A percentile compares a stretch with the other conserved stretches of the same genome.
These are phyloP conservation scores for Cordyceps fumosorosea DNA, from an alignment of 2,329 filamentous ascomycete genomes.

Conservation along the genomic window DNA sequence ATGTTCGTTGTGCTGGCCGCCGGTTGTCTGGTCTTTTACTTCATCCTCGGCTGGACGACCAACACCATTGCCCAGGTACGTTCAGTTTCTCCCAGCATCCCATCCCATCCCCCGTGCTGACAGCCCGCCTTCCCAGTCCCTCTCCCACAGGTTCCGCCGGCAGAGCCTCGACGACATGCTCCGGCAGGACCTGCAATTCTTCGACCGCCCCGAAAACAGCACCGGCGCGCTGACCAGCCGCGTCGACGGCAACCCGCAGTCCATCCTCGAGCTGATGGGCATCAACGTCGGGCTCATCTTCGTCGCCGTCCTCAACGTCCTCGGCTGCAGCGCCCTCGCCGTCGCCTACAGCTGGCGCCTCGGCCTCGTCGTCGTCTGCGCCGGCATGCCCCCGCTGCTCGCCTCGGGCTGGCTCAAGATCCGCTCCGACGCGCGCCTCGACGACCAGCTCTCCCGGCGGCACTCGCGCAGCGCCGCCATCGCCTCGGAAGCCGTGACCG, in stretches of 20 bases:
- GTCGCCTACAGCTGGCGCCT: conserved; percentile 39
- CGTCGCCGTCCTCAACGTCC: conserved; percentile 33
- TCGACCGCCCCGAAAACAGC: conserved; percentile 27
- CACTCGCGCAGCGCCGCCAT: conserved; percentile 36
- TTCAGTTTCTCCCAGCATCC: neutral
- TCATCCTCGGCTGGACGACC: conserved; percentile 28
- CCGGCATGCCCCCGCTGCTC: conserved; percentile 34
- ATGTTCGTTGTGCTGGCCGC: conserved; percentile 49
- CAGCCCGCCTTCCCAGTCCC: neutral
- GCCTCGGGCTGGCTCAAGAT: conserved; percentile 35
- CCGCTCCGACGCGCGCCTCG: conserved; percentile 34
- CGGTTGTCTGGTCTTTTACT: conserved; percentile 39
- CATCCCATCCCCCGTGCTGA: neutral
- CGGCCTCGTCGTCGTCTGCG: conserved; percentile 36
- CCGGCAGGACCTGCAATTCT: conserved; percentile 36
- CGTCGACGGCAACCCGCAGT: conserved; percentile 28
- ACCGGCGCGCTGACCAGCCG: conserved; percentile 27
- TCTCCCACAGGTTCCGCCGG: conserved; percentile 22
- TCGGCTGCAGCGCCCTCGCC: conserved; percentile 32
- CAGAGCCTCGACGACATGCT: conserved; percentile 25
- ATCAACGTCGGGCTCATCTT: conserved; percentile 36
- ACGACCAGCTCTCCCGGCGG: conserved; percentile 27
- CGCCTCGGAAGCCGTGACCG: conserved; percentile 38
- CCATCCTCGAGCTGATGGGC: conserved; percentile 39
- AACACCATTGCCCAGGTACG: conserved; percentile 28